These are phyloP conservation scores for Podila minutissima DNA, from an alignment of 192 early-diverging fungal species.

Conservation along the genomic window DNA sequence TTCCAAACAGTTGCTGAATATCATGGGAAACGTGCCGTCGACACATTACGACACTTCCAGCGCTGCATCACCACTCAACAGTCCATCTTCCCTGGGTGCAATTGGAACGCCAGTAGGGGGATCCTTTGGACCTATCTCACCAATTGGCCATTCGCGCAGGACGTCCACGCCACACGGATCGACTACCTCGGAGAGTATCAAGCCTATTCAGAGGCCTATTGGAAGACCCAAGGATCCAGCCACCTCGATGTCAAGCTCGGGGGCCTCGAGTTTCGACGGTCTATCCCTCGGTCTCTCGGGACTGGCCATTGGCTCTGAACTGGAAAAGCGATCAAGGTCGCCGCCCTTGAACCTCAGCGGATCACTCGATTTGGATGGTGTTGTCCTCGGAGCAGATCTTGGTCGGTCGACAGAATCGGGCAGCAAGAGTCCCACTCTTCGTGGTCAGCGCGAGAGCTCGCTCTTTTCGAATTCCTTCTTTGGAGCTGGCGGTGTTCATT, in stretches of 20 bases:
- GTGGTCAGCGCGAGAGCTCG: slow-evolving; percentile 20
- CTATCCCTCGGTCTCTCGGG: slow-evolving; percentile 32
- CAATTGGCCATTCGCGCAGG: slow-evolving; percentile 54
- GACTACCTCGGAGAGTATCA: slow-evolving; percentile 24
- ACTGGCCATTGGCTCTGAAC: slow-evolving; percentile 27
- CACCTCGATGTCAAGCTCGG: background rate
- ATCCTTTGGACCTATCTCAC: slow-evolving; percentile 50
- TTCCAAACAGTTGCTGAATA: slow-evolving; percentile 16
- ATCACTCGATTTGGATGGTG: slow-evolving; percentile 25
- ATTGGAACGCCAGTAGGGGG: slow-evolving; percentile 35
- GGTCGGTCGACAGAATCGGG: background rate
- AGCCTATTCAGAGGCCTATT: slow-evolving; percentile 56
- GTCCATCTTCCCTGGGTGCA: slow-evolving; percentile 36
- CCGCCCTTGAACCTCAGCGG: slow-evolving; percentile 33
- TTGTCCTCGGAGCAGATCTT: slow-evolving; percentile 24
- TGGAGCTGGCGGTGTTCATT: slow-evolving; percentile 11
- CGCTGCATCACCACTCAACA: slow-evolving; percentile 36
- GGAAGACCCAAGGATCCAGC: slow-evolving; percentile 44
- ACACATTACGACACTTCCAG: slow-evolving; percentile 25
- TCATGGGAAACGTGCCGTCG: slow-evolving; percentile 34
- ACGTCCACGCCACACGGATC: slow-evolving; percentile 52
- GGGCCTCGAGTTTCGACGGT: slow-evolving; percentile 27
- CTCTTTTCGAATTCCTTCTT: slow-evolving; percentile 44
- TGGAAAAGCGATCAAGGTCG: slow-evolving; percentile 28
- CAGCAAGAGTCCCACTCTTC: slow-evolving; percentile 14